These are phyloP conservation scores for Aspergillus sp. DNA, from an alignment of 2,329 filamentous ascomycete genomes.

Conservation along the genomic window DNA sequence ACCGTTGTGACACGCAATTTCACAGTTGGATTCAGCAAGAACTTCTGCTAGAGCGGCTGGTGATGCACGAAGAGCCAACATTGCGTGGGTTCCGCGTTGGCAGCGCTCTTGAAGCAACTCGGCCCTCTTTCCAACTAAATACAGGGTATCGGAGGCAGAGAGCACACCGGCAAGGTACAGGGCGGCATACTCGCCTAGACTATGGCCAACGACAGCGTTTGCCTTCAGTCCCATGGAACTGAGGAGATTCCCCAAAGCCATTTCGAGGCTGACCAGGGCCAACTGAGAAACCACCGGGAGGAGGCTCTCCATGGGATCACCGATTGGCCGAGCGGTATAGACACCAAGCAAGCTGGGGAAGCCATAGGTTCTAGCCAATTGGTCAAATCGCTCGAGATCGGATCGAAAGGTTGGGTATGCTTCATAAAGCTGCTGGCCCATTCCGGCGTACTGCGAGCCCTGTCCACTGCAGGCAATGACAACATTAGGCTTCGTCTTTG, in stretches of 20 bases:
- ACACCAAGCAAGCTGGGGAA: slow-evolving; percentile 34
- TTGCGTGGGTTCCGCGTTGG: slow-evolving; percentile 64
- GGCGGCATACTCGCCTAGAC: slow-evolving; percentile 41
- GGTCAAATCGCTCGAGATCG: slow-evolving; percentile 30
- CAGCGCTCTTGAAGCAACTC: slow-evolving; percentile 65
- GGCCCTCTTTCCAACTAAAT: slow-evolving; percentile 69
- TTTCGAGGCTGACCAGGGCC: slow-evolving; percentile 41
- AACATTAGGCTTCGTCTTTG: not conserved
- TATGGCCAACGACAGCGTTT: slow-evolving; percentile 44
- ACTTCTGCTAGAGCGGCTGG: slow-evolving; percentile 43
- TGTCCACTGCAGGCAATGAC: not conserved
- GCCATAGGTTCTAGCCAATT: slow-evolving; percentile 31
- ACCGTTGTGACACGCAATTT: slow-evolving; percentile 71
- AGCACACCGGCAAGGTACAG: slow-evolving; percentile 34
- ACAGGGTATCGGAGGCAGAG: slow-evolving; percentile 46
- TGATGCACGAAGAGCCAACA: slow-evolving; percentile 56
- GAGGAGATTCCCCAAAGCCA: slow-evolving; percentile 40
- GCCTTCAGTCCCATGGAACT: slow-evolving; percentile 37
- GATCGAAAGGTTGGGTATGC: slow-evolving; percentile 25
- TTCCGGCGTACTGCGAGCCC: slow-evolving; percentile 15
- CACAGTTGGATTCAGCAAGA: not conserved
- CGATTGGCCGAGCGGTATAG: slow-evolving; percentile 23
- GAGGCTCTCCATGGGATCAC: slow-evolving; percentile 28
- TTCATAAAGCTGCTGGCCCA: slow-evolving; percentile 36
- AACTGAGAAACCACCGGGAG: slow-evolving; percentile 25